phyloP scores from a whole-genome alignment of 2,329 filamentous ascomycete species.

The Hawksworthiomyces lignivorus region DNA sequence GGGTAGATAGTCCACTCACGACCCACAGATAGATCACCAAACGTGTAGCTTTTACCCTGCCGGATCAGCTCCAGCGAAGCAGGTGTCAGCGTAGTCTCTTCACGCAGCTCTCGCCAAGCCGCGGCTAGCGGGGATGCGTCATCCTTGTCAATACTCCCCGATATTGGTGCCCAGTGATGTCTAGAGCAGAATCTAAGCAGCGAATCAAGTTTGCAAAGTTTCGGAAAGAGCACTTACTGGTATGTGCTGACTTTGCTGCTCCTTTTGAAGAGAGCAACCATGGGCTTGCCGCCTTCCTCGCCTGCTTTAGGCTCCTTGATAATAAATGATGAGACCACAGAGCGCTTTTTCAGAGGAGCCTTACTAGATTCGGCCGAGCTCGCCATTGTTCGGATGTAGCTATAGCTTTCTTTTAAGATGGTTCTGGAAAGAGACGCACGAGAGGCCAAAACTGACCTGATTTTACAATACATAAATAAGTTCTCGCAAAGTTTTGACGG shows the following conservation, averaged over 20 bases:
- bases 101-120: slow-evolving; percentile 54
- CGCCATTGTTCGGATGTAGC: background rate
- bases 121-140: slow-evolving; percentile 47
- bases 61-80: slow-evolving; percentile 42
- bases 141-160: slow-evolving; percentile 48
- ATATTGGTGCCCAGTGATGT: slow-evolving; percentile 53
- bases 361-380: background rate
- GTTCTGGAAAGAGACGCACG: too few species aligned
- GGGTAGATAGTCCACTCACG: slow-evolving; percentile 57
- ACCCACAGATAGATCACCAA: slow-evolving; percentile 43
- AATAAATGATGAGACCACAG: slow-evolving; percentile 44
- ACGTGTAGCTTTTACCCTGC: slow-evolving; percentile 50
- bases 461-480: too few species aligned
- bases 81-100: slow-evolving; percentile 51
- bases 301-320: slow-evolving; percentile 34
- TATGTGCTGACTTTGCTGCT: slow-evolving; percentile 54
- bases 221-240: slow-evolving; percentile 44
- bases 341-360: slow-evolving; percentile 25
- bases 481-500: too few species aligned
- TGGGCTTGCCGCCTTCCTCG: slow-evolving; percentile 25
- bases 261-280: slow-evolving; percentile 55
- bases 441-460: too few species aligned
- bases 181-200: slow-evolving; percentile 20
- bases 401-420: too few species aligned
- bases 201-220: too few species aligned